phyloP scores from a whole-genome alignment of 2,329 filamentous ascomycete species.

The Fusarium scirpi region DNA sequence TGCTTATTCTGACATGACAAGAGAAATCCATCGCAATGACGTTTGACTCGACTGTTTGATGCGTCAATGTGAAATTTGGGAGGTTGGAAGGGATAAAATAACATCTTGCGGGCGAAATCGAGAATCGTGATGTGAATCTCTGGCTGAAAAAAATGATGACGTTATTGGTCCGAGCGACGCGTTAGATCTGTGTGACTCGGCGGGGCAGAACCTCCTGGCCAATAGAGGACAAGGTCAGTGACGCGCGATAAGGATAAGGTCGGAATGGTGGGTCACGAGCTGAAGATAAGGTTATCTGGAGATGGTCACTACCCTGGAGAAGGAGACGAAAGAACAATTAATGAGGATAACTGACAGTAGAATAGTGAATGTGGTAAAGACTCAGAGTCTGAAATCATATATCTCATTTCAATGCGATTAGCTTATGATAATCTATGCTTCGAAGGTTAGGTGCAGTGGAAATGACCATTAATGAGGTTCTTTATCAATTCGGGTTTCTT shows the following conservation, averaged over 20 bases:
- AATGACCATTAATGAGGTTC: neutral
- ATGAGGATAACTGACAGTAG: neutral
- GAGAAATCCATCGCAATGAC: slow-evolving; percentile 17
- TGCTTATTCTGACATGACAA: slow-evolving; percentile 22
- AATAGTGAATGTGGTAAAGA: neutral
- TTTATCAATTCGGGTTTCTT: neutral
- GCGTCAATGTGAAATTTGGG: neutral
- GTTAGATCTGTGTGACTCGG: neutral
- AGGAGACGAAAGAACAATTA: neutral
- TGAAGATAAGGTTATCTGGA: neutral
- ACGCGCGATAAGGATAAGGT: neutral
- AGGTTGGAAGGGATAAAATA: neutral
- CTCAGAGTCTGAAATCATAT: neutral
- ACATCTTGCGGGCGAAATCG: neutral
- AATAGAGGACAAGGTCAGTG: accelerated
- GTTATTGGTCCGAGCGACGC: slow-evolving; percentile 5
- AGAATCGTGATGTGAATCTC: slow-evolving; percentile 7
- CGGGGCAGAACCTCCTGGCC: neutral
- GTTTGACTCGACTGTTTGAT: accelerated
- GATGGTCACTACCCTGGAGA: neutral
- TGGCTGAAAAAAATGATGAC: slow-evolving; percentile 9
- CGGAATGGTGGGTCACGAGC: neutral
- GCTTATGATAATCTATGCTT: neutral
- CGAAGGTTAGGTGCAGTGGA: neutral
- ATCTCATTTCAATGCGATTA: accelerated